Evolutionary conservation across 495 filamentous ascomycete species (phyloP), one percentile per base, ranked within the genome.

Genomic region (Emericellopsis terricola): DNA sequence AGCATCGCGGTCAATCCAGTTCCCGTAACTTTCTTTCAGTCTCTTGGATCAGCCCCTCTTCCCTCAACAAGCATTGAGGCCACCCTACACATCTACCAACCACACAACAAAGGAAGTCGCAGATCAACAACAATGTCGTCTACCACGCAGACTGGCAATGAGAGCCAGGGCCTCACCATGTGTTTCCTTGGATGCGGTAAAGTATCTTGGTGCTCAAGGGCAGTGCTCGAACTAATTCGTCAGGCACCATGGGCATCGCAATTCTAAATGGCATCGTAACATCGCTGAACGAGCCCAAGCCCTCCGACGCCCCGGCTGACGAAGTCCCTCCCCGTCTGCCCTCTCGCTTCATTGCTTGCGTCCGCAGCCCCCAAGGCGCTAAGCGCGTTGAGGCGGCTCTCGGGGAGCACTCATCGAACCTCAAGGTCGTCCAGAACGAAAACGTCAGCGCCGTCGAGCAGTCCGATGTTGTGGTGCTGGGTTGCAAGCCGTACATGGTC

Each of bases 181-280:
- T 68, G 78, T 20, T 65, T 83, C 34, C 55, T 84, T 16, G 78
- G 78, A 42, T 81, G 75, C 52, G 78, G 77, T 79, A 63, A 44
- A n/a, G n/a, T n/a, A n/a, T n/a, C n/a, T n/a, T n/a, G n/a, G n/a
- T n/a, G n/a, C n/a, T n/a, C n/a, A n/a, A n/a, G n/a, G n/a, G n/a
- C n/a, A n/a, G n/a, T n/a, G n/a, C n/a, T n/a, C n/a, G n/a, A n/a
- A n/a, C n/a, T n/a, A n/a, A n/a, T n/a, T n/a, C n/a, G n/a, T 28
- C 33, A 68, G 81, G 82, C 34, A 87, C 80, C 15, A 75, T 91
- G 68, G 83, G 82, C 30, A 77, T 81, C 29, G 78, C 82, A 23
- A 84, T 91, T 42, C 68, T 89, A 31, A 79, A 73, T 4, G 82
- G 82, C 30, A 81, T 91, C 43, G 71, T 86, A 32, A 51, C 65